phyloP scores from a whole-genome alignment of 495 filamentous ascomycete species.

The Talaromyces thailandensis region DNA sequence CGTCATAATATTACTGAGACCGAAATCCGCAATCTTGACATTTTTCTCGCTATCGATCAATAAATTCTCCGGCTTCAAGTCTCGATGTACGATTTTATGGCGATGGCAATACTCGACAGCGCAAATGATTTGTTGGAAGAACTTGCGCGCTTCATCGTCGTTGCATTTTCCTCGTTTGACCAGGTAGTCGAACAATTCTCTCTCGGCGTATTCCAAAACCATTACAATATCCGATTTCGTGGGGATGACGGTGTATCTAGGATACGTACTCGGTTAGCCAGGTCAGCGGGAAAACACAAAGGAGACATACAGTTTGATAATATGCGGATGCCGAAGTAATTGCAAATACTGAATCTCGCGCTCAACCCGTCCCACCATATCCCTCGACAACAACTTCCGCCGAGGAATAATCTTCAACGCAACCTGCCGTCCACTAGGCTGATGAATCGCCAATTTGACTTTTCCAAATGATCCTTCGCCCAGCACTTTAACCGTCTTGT shows the following conservation, averaged over 20 bases:
- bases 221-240: constrained; percentile 92
- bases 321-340: constrained; percentile 90
- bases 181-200: constrained; percentile 95
- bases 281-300: neutral
- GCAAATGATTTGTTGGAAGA: constrained; percentile 99
- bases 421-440: constrained; percentile 84
- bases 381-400: constrained; percentile 86
- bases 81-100: constrained; percentile 97
- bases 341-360: constrained; percentile 97
- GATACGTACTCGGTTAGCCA: constrained; percentile 10
- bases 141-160: constrained; percentile 83
- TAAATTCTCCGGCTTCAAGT: constrained; percentile 95
- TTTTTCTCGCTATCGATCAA: constrained; percentile 89
- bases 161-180: constrained; percentile 82
- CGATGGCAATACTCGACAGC: constrained; percentile 98
- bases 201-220: constrained; percentile 96
- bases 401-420: constrained; percentile 95
- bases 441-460: constrained; percentile 91
- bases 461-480: constrained; percentile 98
- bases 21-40: constrained; percentile 98
- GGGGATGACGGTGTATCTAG: constrained; percentile 90
- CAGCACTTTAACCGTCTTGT: constrained; percentile 80
- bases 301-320: constrained; percentile 83
- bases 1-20: constrained; percentile 98
- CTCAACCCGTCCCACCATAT: constrained; percentile 96